phyloP scores from a whole-genome alignment of 2,329 filamentous ascomycete genomes.

The Fusarium citri region DNA sequence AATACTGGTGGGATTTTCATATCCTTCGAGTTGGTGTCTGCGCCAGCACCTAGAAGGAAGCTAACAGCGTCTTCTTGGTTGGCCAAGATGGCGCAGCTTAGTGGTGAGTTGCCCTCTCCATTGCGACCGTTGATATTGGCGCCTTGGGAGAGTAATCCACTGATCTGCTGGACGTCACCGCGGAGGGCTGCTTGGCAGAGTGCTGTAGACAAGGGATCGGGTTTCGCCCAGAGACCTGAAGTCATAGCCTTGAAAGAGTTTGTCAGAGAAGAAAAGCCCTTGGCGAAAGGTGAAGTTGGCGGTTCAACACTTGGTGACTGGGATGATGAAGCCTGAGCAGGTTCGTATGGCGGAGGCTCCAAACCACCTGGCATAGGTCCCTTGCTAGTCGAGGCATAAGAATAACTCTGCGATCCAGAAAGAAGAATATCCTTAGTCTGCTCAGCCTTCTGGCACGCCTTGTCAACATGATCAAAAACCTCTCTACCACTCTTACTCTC shows the following conservation, averaged over 20 bases:
- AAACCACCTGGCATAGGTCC: conserved; percentile 9
- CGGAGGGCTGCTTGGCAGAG: conserved; percentile 51
- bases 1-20: conserved; percentile 51
- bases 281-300: conserved; percentile 25
- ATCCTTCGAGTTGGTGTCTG: conserved; percentile 39
- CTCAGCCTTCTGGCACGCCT: conserved; percentile 31
- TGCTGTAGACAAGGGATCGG: conserved; percentile 53
- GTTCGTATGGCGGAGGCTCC: conserved; percentile 46
- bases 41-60: conserved; percentile 51
- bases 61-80: conserved; percentile 49
- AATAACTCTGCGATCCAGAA: not conserved
- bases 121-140: conserved; percentile 53
- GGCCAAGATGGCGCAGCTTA: conserved; percentile 51
- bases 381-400: conserved; percentile 35
- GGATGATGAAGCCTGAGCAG: conserved; percentile 24
- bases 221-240: conserved; percentile 48
- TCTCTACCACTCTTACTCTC: conserved; percentile 29
- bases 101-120: conserved; percentile 50
- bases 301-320: conserved; percentile 8
- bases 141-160: conserved; percentile 50
- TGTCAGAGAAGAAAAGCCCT: conserved; percentile 47
- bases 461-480: conserved; percentile 37
- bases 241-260: conserved; percentile 53
- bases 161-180: conserved; percentile 51
- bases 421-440: conserved; percentile 35